These are phyloP conservation scores for Rutstroemia sp. DNA, from an alignment of 2,329 filamentous ascomycete species.

Conservation along the genomic window DNA sequence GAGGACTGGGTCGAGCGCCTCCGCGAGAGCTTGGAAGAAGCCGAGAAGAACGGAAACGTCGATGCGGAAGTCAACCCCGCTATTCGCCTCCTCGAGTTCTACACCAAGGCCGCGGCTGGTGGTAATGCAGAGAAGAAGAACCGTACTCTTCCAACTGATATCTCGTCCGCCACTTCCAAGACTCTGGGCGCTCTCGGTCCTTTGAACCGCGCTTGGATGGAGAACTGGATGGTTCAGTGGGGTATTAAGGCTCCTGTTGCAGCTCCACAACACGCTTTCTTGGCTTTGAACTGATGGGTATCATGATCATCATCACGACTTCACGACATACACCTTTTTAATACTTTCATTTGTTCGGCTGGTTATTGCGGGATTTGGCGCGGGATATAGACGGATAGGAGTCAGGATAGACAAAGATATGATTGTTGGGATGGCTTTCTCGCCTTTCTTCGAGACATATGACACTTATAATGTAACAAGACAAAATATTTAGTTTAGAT, in stretches of 20 bases:
- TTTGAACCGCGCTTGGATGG: constrained; percentile 38
- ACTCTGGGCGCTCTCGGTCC: constrained; percentile 36
- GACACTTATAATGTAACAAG: too few species aligned
- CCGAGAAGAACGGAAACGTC: constrained; percentile 26
- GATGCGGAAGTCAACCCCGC: constrained; percentile 42
- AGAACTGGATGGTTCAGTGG: constrained; percentile 43
- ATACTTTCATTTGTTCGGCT: not conserved
- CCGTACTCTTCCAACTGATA: not conserved
- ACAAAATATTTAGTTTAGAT: too few species aligned
- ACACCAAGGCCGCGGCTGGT: constrained; percentile 33
- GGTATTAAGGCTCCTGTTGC: constrained; percentile 17
- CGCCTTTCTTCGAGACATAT: too few species aligned
- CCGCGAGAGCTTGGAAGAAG: constrained; percentile 31
- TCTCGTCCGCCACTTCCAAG: constrained; percentile 30
- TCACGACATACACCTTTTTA: not conserved
- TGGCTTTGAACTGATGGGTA: constrained; percentile 1
- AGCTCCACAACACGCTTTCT: not conserved
- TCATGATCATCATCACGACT: not conserved
- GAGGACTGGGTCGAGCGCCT: constrained; percentile 39
- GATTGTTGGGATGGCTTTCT: not conserved
- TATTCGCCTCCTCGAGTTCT: constrained; percentile 46
- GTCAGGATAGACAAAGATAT: constrained; percentile 1
- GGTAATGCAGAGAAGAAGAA: constrained; percentile 25
- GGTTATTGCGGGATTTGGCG: not conserved
- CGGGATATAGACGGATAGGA: not conserved